A percentile compares a stretch with the other conserved stretches of the same genome.
Evolutionary conservation across 345 rosid genomes (phyloP).

Genomic region (Brassica incana): DNA sequence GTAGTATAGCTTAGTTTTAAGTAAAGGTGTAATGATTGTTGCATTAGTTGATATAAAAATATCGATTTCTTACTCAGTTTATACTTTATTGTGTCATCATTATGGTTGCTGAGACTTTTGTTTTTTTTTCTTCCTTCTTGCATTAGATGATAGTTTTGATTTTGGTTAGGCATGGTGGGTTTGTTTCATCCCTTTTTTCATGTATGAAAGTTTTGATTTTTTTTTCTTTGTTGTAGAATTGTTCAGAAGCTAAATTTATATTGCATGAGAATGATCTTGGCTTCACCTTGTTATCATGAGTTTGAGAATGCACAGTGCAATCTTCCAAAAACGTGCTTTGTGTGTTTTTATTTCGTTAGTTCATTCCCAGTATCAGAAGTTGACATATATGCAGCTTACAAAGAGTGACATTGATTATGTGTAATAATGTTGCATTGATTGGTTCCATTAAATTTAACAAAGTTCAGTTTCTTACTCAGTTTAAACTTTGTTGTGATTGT

Average conservation of each 20-base stretch:
- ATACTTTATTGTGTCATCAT: not conserved
- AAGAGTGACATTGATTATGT: not conserved
- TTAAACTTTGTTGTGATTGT: not conserved
- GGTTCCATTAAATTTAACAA: not conserved
- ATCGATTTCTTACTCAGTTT: not conserved
- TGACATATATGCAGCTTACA: not conserved
- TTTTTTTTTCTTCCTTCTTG: not conserved
- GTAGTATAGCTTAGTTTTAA: not conserved
- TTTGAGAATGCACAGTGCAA: conserved; percentile 26
- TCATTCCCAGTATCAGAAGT: not conserved
- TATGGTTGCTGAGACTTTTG: not conserved
- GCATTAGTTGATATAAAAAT: conserved; percentile 3
- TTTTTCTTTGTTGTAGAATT: not conserved
- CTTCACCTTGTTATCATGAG: not conserved
- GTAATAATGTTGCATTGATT: conserved; percentile 13
- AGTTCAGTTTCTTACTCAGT: not conserved
- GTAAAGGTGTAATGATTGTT: conserved; percentile 8
- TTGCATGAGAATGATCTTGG: not conserved
- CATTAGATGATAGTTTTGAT: not conserved
- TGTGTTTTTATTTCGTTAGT: not conserved
- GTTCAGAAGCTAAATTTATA: not conserved
- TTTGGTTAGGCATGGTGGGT: not conserved
- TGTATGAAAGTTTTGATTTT: conserved; percentile 2
- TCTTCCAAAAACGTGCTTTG: not conserved
- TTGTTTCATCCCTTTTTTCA: not conserved